A percentile compares a stretch with the other conserved stretches of the same genome.
phyloP scores from a whole-genome alignment of 2,329 filamentous ascomycete genomes.

The Cryphonectria nitschkei region DNA sequence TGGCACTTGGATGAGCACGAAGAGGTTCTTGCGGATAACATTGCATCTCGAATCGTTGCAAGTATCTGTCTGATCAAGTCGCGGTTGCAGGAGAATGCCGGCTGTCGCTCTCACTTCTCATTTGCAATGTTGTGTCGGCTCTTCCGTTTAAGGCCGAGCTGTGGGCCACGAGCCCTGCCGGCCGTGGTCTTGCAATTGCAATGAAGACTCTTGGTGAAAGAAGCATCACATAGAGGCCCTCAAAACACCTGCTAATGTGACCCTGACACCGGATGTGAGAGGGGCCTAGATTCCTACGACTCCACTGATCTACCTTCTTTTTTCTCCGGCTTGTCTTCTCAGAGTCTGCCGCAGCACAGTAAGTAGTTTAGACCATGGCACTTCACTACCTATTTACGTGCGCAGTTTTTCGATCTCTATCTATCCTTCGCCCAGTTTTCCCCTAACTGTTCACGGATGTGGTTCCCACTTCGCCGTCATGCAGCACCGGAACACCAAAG shows the following conservation, averaged over 20 bases:
- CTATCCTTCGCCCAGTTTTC: background rate
- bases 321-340: too few relatives aligned
- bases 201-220: background rate
- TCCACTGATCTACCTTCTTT: too few relatives aligned
- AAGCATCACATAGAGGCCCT: background rate
- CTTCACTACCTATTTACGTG: too few relatives aligned
- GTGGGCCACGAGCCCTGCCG: background rate
- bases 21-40: background rate
- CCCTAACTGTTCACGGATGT: background rate
- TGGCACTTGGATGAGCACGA: background rate
- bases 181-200: background rate
- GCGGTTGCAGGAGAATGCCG: background rate
- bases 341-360: too few relatives aligned
- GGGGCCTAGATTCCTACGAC: too few relatives aligned
- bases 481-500: background rate
- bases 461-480: background rate
- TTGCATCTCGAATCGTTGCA: background rate
- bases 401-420: background rate
- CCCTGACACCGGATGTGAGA: too few relatives aligned
- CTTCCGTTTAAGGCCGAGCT: background rate
- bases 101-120: background rate
- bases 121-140: background rate
- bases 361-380: too few relatives aligned
- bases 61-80: background rate
- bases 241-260: background rate